Percentiles rank a stretch among this genome's conserved stretches.
Evolutionary conservation across 768 basidiomycete species (phyloP).

Genomic region (Collybia nuda): DNA sequence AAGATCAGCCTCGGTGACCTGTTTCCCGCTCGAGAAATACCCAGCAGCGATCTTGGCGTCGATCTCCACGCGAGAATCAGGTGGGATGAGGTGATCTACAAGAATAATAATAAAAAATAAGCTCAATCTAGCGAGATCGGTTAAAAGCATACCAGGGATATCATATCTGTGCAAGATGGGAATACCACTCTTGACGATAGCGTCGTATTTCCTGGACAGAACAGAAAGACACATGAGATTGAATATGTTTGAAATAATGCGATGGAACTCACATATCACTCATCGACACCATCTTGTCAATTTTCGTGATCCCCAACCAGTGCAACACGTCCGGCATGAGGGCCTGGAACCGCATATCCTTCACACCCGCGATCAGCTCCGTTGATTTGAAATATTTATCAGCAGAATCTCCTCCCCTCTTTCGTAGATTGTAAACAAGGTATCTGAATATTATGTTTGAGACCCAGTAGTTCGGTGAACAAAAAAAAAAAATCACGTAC

Average conservation of each 20-base stretch:
- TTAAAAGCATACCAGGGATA: slow-evolving; percentile 60
- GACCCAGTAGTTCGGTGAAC: too few relatives aligned
- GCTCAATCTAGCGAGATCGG: background rate
- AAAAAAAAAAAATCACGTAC: slow-evolving; percentile 44
- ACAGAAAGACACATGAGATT: slow-evolving; percentile 1
- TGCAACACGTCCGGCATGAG: slow-evolving; percentile 96
- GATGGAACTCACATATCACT: slow-evolving; percentile 69
- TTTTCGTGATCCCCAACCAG: slow-evolving; percentile 90
- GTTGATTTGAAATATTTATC: slow-evolving; percentile 94
- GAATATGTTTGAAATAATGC: background rate
- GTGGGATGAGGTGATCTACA: slow-evolving; percentile 82
- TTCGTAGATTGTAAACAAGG: slow-evolving; percentile 94
- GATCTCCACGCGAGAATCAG: slow-evolving; percentile 90
- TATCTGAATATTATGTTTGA: slow-evolving; percentile 50
- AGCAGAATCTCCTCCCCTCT: slow-evolving; percentile 91
- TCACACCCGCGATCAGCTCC: slow-evolving; percentile 91
- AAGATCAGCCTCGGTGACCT: slow-evolving; percentile 76
- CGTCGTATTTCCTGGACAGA: slow-evolving; percentile 81
- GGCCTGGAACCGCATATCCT: slow-evolving; percentile 93
- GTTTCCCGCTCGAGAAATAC: slow-evolving; percentile 83
- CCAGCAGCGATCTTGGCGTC: slow-evolving; percentile 96
- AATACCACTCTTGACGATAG: slow-evolving; percentile 88
- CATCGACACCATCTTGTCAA: slow-evolving; percentile 90
- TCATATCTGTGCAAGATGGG: slow-evolving; percentile 82
- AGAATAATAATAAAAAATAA: slow-evolving; percentile 2